These are phyloP conservation scores for Syncephalastrum contaminatum DNA, from an alignment of 371 early-diverging fungal species.

Conservation along the genomic window DNA sequence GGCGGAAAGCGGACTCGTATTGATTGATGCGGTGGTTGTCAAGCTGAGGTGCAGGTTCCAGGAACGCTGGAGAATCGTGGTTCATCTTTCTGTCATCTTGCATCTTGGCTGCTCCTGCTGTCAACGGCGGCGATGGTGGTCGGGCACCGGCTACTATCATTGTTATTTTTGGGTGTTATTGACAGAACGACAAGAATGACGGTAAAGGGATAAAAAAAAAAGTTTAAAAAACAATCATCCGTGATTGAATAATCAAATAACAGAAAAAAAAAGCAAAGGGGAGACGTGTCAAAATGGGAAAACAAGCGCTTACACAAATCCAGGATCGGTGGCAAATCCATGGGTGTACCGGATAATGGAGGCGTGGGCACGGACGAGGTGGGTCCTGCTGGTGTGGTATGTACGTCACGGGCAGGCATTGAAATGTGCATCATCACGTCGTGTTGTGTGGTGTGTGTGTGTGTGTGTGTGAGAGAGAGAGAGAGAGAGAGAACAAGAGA, in stretches of 20 bases:
- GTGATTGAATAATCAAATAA: slow-evolving; percentile 7
- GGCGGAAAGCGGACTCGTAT: slow-evolving; percentile 17
- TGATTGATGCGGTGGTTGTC: slow-evolving; percentile 17
- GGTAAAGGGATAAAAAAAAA: too few relatives aligned
- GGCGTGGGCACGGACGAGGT: slow-evolving; percentile 13
- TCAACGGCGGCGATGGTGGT: slow-evolving; percentile 11
- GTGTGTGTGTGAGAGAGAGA: too few relatives aligned
- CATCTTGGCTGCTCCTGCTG: slow-evolving; percentile 9
- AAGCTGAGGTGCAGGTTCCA: slow-evolving; percentile 30
- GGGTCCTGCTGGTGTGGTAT: slow-evolving; percentile 3
- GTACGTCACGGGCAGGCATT: not conserved
- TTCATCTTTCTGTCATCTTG: slow-evolving; percentile 5
- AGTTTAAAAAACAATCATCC: not conserved
- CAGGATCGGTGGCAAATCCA: slow-evolving; percentile 26
- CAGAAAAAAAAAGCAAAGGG: slow-evolving; percentile 7
- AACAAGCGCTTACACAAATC: slow-evolving; percentile 7
- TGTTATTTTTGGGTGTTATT: not conserved
- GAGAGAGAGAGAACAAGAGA: not conserved
- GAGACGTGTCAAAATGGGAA: not conserved
- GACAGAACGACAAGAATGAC: too few relatives aligned
- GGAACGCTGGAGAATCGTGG: slow-evolving; percentile 16
- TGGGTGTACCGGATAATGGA: slow-evolving; percentile 8
- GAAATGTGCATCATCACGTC: slow-evolving; percentile 4
- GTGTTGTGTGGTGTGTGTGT: not conserved
- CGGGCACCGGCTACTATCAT: slow-evolving; percentile 8